Evolutionary conservation across 352 stramenopile species (phyloP), one percentile per base, ranked within the genome.

Genomic region (Peronospora farinosa): DNA sequence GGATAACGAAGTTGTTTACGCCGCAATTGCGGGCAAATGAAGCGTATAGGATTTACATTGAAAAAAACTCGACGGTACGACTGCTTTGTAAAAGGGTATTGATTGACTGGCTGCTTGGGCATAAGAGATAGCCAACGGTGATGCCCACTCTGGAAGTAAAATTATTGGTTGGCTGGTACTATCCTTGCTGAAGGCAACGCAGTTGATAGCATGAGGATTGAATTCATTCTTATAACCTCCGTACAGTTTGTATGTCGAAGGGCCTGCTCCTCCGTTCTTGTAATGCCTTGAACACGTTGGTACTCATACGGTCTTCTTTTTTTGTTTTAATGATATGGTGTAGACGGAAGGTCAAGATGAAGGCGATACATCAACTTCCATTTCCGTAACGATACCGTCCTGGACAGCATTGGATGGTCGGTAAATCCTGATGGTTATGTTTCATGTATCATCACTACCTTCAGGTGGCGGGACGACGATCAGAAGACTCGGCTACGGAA

Each of bases 11-110:
- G 46, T 41, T 86, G 9, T 91, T 78, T 43, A 74, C 66, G 16
- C 67, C 81, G 19, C 74, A 75, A 9, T 53, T 91, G 11, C 67
- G 64, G 40, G 88, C 79, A 21, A 71, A 74, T 15, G 77, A 91
- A 40, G 79, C 79, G 30, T 91, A 91, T 50, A 55, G 60, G 38
- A 86, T 91, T 51, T 91, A 91, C 70, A 86, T 91, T 33, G 74
- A 88, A 51, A 91, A 91, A 52, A 76, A 91, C 55, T 57, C 61
- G 16, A 63, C 42, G 61, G 79, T 81, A 70, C 63, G 69, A 51
- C 15, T 51, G 33, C 27, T 47, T 36, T 23, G 37, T 28, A 23
- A 15, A 38, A n/a, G 27, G 37, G 8, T 43, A 32, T 23, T 54
- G 31, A 37, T n/a, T n/a, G 10, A 16, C 16, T n/a, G n/a, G n/a